These are phyloP conservation scores for Leccinum arenicola DNA, from an alignment of 768 basidiomycete species.

Conservation along the genomic window DNA sequence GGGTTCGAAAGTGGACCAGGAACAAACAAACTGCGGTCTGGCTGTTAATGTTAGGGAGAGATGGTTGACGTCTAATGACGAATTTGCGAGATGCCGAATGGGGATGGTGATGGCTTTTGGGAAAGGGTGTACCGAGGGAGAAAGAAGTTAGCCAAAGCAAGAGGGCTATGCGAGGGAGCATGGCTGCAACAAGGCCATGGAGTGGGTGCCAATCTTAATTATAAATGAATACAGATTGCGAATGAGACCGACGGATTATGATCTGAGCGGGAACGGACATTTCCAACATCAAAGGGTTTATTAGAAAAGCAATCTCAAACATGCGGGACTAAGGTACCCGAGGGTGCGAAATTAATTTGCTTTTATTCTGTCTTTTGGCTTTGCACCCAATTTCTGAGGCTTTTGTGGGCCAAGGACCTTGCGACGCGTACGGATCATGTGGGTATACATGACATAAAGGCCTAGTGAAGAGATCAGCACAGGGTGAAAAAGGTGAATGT, in stretches of 20 bases:
- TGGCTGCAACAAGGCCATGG: background rate
- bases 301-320: constrained; percentile 11
- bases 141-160: constrained; percentile 5
- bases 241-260: constrained; percentile 8
- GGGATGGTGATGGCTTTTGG: background rate
- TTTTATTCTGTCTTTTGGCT: constrained; percentile 32
- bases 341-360: constrained; percentile 8
- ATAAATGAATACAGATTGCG: constrained; percentile 9
- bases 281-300: constrained; percentile 16
- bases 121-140: constrained; percentile 14
- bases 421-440: constrained; percentile 57
- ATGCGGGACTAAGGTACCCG: background rate
- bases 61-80: background rate
- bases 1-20: background rate
- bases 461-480: constrained; percentile 26
- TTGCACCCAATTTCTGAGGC: constrained; percentile 33
- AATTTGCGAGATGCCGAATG: background rate
- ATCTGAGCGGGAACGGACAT: constrained; percentile 4
- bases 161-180: constrained; percentile 5
- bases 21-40: constrained; percentile 9
- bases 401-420: constrained; percentile 47
- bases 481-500: background rate
- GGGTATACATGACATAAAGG: constrained; percentile 53
- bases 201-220: background rate
- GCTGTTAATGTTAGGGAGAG: constrained; percentile 1